A percentile compares a stretch with the other conserved stretches of the same genome.
Evolutionary conservation across 352 stramenopile genomes (phyloP).

Genomic region (Saprolegnia parasitica): DNA sequence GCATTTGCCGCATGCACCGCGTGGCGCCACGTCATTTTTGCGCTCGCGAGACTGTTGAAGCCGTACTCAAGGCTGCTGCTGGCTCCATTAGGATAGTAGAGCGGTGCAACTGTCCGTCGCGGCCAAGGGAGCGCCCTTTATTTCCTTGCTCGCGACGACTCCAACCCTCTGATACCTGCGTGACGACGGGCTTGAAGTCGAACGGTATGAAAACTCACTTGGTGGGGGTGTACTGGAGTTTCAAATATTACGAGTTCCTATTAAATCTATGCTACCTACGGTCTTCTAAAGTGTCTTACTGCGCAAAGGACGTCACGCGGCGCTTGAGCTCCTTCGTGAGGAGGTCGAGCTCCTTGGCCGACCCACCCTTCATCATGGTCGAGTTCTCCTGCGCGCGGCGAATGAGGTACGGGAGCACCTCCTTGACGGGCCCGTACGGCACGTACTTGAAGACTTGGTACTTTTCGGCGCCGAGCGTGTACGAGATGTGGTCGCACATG

Average conservation of each 20-base stretch:
- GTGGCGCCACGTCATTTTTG: no score
- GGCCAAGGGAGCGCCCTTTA: no score
- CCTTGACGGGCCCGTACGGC: slow-evolving; percentile 94
- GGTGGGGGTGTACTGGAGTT: not conserved
- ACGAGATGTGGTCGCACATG: slow-evolving; percentile 97
- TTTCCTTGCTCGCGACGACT: no score
- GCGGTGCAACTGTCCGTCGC: no score
- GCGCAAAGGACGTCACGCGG: slow-evolving; percentile 28
- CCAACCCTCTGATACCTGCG: no score
- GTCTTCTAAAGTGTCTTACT: not conserved
- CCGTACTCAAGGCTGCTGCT: no score
- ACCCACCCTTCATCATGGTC: slow-evolving; percentile 79
- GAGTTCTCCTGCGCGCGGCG: slow-evolving; percentile 96
- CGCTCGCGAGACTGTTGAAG: no score
- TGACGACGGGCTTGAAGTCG: no score
- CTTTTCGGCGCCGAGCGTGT: slow-evolving; percentile 87
- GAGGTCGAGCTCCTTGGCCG: slow-evolving; percentile 67
- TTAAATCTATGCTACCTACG: not conserved
- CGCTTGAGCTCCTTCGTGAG: slow-evolving; percentile 65
- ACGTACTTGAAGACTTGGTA: slow-evolving; percentile 98
- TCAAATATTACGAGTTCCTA: not conserved
- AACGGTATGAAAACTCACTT: no score
- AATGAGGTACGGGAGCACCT: slow-evolving; percentile 97
- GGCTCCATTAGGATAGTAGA: no score
- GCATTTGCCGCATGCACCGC: not conserved